Evolutionary conservation across 345 rosid genomes (phyloP).

Genomic region (Pistacia atlantica): DNA sequence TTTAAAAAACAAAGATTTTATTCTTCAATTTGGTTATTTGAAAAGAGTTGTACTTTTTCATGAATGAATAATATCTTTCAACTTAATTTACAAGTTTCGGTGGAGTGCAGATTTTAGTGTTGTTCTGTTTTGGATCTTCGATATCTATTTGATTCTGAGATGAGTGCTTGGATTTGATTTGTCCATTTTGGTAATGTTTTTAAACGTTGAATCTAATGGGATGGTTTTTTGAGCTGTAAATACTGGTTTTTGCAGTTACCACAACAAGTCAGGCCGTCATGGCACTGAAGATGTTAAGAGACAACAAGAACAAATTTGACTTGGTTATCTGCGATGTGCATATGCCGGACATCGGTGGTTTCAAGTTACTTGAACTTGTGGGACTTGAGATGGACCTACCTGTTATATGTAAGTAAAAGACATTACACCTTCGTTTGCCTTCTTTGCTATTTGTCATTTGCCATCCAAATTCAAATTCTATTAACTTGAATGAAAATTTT

Average conservation of each 20-base stretch:
- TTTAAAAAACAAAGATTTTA: slow-evolving; percentile 16
- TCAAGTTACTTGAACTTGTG: slow-evolving; percentile 76
- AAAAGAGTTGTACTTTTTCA: background rate
- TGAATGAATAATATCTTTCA: background rate
- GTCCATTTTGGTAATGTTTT: slow-evolving; percentile 10
- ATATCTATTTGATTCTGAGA: slow-evolving; percentile 9
- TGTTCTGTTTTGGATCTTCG: background rate
- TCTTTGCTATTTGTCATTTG: background rate
- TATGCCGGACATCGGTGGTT: slow-evolving; percentile 91
- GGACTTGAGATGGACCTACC: slow-evolving; percentile 90
- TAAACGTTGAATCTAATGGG: background rate
- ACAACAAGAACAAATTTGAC: slow-evolving; percentile 70
- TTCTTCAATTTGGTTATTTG: slow-evolving; percentile 21
- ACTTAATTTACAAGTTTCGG: background rate
- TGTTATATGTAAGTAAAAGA: slow-evolving; percentile 61
- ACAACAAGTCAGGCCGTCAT: slow-evolving; percentile 55
- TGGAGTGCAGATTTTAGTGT: slow-evolving; percentile 5
- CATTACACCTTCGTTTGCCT: slow-evolving; percentile 5
- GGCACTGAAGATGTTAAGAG: slow-evolving; percentile 69
- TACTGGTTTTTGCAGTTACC: slow-evolving; percentile 57
- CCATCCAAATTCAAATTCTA: background rate
- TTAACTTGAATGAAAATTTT: background rate
- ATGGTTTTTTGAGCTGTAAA: slow-evolving; percentile 2
- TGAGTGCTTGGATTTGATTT: slow-evolving; percentile 13
- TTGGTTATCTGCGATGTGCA: slow-evolving; percentile 79